Percentiles rank a stretch among this genome's conserved stretches.
Conservation (phyloP, 2,329 filamentous ascomycete genomes). For the Claviceps arundinis region DNA sequence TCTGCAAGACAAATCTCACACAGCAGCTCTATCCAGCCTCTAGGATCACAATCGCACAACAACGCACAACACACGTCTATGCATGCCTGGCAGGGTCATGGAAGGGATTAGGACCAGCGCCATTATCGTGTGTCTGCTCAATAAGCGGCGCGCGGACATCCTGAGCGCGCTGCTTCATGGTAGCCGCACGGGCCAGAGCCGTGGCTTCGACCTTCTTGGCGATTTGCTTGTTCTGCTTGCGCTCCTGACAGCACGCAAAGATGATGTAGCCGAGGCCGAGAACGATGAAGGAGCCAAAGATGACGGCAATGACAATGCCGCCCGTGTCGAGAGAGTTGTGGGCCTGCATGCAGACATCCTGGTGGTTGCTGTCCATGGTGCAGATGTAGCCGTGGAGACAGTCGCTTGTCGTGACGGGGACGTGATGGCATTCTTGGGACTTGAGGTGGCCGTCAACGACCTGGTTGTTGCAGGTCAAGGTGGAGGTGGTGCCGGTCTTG, state of each 20-base stretch:
- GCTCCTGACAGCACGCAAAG: slow-evolving; percentile 39
- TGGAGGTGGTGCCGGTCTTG: slow-evolving; percentile 19
- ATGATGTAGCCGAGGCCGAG: slow-evolving; percentile 27
- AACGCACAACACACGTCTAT: too few species aligned
- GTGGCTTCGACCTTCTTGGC: slow-evolving; percentile 34
- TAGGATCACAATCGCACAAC: too few species aligned
- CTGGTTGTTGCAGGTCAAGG: slow-evolving; percentile 25
- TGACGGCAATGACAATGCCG: slow-evolving; percentile 34
- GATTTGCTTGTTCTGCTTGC: slow-evolving; percentile 28
- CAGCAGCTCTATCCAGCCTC: too few species aligned
- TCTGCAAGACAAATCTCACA: too few species aligned
- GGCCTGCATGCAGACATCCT: slow-evolving; percentile 27
- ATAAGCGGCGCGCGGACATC: slow-evolving; percentile 24
- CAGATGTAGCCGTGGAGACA: slow-evolving; percentile 34
- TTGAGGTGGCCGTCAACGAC: slow-evolving; percentile 22
- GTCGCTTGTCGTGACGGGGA: slow-evolving; percentile 18
- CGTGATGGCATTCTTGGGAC: slow-evolving; percentile 26
- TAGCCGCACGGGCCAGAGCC: slow-evolving; percentile 35
- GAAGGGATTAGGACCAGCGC: slow-evolving; percentile 21
- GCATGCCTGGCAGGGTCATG: slow-evolving; percentile 13
- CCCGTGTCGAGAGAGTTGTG: slow-evolving; percentile 26
- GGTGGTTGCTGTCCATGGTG: slow-evolving; percentile 22
- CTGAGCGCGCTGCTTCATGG: slow-evolving; percentile 27
- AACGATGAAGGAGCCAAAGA: slow-evolving; percentile 30
- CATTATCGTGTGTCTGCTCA: slow-evolving; percentile 14